A percentile compares a stretch with the other conserved stretches of the same genome.
Conservation (phyloP, 1,284 basidiomycete species). For the Rhodofomes roseus region DNA sequence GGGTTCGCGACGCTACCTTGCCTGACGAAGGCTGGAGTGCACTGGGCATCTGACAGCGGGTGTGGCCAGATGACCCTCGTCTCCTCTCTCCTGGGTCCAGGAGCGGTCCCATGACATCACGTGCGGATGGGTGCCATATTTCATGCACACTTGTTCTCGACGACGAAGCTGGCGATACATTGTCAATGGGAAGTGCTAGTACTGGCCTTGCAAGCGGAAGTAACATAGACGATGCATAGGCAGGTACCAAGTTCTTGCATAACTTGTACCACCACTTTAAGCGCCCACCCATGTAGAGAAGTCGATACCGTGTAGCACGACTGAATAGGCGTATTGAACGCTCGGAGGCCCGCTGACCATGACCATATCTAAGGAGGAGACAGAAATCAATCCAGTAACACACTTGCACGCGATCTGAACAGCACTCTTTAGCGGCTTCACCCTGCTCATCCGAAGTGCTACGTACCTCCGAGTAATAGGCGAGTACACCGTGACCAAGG, state of each 20-base stretch:
- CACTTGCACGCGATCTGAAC: background rate
- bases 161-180: background rate
- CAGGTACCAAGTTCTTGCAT: background rate
- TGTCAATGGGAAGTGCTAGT: too few species aligned
- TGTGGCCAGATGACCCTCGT: slow-evolving; percentile 20
- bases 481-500: background rate
- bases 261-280: background rate
- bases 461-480: background rate
- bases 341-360: background rate
- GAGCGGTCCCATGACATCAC: slow-evolving; percentile 5
- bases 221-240: background rate
- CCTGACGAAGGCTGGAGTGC: slow-evolving; percentile 6
- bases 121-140: background rate
- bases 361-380: background rate
- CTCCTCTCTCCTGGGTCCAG: slow-evolving; percentile 2
- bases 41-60: slow-evolving; percentile 10
- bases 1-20: background rate
- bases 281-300: background rate
- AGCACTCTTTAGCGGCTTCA: background rate
- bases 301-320: background rate
- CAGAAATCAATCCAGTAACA: background rate
- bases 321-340: background rate
- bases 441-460: background rate
- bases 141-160: background rate
- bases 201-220: background rate